Percentiles rank a stretch among this genome's conserved stretches.
Conservation (phyloP, 208 protist genomes). For the Acanthamoeba royreba region DNA sequence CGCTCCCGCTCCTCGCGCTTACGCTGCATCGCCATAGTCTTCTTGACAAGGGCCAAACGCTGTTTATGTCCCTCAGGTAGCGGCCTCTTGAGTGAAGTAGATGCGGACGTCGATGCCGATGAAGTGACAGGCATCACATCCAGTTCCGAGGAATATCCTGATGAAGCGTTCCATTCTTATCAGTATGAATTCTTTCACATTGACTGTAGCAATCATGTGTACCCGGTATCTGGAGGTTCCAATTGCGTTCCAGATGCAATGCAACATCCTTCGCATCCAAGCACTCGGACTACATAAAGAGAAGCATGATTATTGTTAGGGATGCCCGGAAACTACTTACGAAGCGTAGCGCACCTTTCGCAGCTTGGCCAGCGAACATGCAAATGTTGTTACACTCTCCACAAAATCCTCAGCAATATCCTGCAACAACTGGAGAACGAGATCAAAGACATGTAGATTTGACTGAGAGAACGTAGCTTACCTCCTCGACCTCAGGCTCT, state of each 20-base stretch:
- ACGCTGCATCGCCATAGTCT: not conserved
- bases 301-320: too few species aligned
- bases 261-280: slow-evolving; percentile 39
- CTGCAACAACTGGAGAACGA: slow-evolving; percentile 32
- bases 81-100: not conserved
- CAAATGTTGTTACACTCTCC: slow-evolving; percentile 52
- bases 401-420: slow-evolving; percentile 62
- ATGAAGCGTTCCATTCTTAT: too few species aligned
- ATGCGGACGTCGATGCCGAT: not conserved
- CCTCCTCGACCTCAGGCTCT: slow-evolving; percentile 57
- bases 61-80: slow-evolving; percentile 1
- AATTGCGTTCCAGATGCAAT: not conserved
- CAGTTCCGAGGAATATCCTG: not conserved
- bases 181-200: too few species aligned
- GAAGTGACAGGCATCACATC: not conserved
- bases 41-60: not conserved
- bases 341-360: too few species aligned
- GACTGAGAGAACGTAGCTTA: too few species aligned
- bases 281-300: slow-evolving; percentile 5
- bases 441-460: not conserved
- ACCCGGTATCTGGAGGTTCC: not conserved
- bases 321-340: too few species aligned
- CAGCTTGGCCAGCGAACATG: slow-evolving; percentile 50
- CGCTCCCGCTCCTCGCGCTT: not conserved
- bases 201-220: not conserved